phyloP scores from a whole-genome alignment of 805 yeast species.

The Metschnikowia anglica region DNA sequence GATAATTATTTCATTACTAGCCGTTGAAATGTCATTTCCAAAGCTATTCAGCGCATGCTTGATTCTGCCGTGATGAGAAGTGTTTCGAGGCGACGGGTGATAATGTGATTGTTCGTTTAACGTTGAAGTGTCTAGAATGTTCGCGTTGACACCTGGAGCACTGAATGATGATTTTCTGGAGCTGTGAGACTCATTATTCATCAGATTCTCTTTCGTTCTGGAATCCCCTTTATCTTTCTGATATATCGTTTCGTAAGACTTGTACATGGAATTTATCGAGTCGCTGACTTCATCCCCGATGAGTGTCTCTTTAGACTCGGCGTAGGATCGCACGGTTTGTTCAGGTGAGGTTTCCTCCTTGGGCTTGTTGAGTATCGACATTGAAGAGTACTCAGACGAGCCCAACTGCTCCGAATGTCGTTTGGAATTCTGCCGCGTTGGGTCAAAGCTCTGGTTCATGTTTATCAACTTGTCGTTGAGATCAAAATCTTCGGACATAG shows the following conservation, averaged over 20 bases:
- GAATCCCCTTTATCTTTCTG: constrained; percentile 1
- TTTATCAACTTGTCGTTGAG: constrained; percentile 12
- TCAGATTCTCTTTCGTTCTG: background rate
- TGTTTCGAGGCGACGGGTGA: constrained; percentile 8
- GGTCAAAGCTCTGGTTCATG: constrained; percentile 9
- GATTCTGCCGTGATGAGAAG: background rate
- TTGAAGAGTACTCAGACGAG: constrained; percentile 1
- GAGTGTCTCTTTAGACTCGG: constrained; percentile 31
- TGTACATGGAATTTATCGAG: constrained; percentile 28
- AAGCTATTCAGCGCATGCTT: constrained; percentile 7
- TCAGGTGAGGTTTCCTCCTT: background rate
- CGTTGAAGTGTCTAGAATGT: constrained; percentile 26
- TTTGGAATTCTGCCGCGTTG: background rate
- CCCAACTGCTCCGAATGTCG: background rate
- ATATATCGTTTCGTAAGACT: constrained; percentile 25
- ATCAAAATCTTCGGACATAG: constrained; percentile 21
- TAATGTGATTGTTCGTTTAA: constrained; percentile 19
- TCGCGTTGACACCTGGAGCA: constrained; percentile 15
- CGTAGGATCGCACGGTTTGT: background rate
- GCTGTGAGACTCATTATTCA: constrained; percentile 4
- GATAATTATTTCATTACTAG: constrained; percentile 8
- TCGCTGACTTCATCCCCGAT: constrained; percentile 17
- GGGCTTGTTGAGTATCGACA: background rate
- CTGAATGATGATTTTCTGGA: constrained; percentile 14
- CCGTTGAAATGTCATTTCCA: constrained; percentile 7